phyloP scores from a whole-genome alignment of 2,329 filamentous ascomycete genomes.

The Paecilomyces sp. region DNA sequence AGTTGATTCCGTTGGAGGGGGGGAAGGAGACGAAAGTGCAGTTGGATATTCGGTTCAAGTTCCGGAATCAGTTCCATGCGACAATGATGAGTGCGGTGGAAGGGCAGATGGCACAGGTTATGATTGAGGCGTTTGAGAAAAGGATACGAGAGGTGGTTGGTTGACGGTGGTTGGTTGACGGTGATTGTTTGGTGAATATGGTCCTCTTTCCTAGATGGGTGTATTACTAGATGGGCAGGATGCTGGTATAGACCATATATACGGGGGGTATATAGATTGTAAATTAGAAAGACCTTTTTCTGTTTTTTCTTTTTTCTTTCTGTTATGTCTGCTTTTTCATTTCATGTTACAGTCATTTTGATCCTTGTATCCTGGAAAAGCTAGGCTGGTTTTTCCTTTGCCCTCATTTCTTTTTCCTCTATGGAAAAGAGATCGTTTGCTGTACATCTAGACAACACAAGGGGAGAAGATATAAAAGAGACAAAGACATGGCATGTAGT shows the following conservation, averaged over 20 bases:
- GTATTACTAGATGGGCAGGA: neutral
- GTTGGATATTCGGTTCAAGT: slow-evolving; percentile 72
- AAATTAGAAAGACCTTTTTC: neutral
- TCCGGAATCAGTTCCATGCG: slow-evolving; percentile 81
- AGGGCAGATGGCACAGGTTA: slow-evolving; percentile 73
- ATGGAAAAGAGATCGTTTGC: slow-evolving; percentile 7
- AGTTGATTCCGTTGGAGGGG: slow-evolving; percentile 30
- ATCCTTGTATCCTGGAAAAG: neutral
- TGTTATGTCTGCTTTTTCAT: neutral
- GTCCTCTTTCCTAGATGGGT: neutral
- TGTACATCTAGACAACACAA: slow-evolving; percentile 9
- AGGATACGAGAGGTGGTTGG: slow-evolving; percentile 58
- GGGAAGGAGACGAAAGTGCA: slow-evolving; percentile 58
- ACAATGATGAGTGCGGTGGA: slow-evolving; percentile 74
- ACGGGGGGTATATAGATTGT: neutral
- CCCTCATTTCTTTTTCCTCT: neutral
- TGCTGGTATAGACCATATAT: neutral
- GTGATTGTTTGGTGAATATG: neutral
- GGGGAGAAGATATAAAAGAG: neutral
- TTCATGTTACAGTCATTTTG: neutral
- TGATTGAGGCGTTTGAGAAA: slow-evolving; percentile 91
- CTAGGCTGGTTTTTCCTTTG: slow-evolving; percentile 7
- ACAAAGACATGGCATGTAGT: neutral
- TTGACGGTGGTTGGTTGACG: slow-evolving; percentile 1
- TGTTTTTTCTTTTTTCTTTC: neutral